A percentile compares a stretch with the other conserved stretches of the same genome.
Evolutionary conservation across 2,329 filamentous ascomycete genomes (phyloP).

Genomic region (Pyrenochaeta sp.): DNA sequence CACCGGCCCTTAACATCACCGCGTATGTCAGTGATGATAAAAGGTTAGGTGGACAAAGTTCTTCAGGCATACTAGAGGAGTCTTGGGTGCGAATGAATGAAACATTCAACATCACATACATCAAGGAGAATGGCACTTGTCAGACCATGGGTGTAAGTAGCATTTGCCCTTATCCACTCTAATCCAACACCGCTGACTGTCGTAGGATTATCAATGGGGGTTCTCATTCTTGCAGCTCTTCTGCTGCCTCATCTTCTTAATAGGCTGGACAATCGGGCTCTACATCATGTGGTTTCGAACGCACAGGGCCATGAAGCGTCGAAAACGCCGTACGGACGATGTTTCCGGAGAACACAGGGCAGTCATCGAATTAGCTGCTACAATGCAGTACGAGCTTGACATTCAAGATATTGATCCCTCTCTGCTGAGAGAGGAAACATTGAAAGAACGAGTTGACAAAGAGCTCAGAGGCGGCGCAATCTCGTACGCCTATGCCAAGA

Average conservation of each 20-base stretch:
- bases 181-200: neutral
- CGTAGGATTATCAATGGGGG: conserved; percentile 28
- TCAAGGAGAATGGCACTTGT: neutral
- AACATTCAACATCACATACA: neutral
- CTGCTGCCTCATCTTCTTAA: conserved; percentile 13
- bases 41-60: neutral
- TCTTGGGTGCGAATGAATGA: neutral
- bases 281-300: conserved; percentile 14
- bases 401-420: neutral
- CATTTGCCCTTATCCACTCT: too few species aligned
- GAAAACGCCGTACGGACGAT: neutral
- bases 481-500: conserved; percentile 1
- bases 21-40: neutral
- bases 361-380: conserved; percentile 22
- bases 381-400: conserved; percentile 19
- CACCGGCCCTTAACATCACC: conserved; percentile 7
- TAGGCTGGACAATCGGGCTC: conserved; percentile 23
- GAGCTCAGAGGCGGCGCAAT: conserved; percentile 24
- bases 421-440: neutral
- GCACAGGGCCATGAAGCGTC: conserved; percentile 4
- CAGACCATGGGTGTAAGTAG: neutral
- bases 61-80: neutral
- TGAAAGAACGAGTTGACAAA: neutral
- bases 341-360: conserved; percentile 24
- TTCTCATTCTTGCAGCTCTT: conserved; percentile 30